Conservation (phyloP, 345 rosid species). For the Linum tenue region DNA sequence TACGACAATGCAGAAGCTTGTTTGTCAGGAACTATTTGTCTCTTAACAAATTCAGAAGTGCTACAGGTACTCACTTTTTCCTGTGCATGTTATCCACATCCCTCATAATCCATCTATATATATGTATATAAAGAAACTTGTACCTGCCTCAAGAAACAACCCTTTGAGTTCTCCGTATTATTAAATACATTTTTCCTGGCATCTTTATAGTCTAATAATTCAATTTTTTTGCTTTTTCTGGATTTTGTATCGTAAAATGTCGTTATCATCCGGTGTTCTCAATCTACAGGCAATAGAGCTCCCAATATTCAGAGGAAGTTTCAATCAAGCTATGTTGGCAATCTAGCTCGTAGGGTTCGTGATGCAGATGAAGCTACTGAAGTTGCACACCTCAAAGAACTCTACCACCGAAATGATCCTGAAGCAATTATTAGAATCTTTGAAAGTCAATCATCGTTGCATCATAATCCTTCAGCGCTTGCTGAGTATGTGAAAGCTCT, state of each 20-base stretch:
- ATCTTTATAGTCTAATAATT: not conserved
- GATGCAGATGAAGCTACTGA: constrained; percentile 64
- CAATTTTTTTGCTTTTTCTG: not conserved
- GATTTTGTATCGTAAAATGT: not conserved
- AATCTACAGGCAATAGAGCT: constrained; percentile 25
- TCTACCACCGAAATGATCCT: constrained; percentile 68
- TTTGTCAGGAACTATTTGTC: constrained; percentile 36
- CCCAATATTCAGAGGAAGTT: constrained; percentile 33
- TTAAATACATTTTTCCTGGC: not conserved
- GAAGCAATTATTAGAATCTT: constrained; percentile 75
- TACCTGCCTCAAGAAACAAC: not conserved
- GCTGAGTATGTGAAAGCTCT: constrained; percentile 83
- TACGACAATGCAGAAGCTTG: constrained; percentile 31
- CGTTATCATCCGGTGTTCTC: not conserved
- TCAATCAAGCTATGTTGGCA: constrained; percentile 66
- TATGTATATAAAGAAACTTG: not conserved
- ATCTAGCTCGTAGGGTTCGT: constrained; percentile 64
- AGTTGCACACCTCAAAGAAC: constrained; percentile 62
- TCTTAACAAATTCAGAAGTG: constrained; percentile 28
- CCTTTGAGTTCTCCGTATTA: no score
- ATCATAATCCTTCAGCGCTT: constrained; percentile 53
- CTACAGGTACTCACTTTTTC: constrained; percentile 27
- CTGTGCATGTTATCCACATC: not conserved
- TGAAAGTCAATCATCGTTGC: constrained; percentile 73
- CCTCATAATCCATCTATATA: not conserved